Percentiles rank a stretch among this genome's conserved stretches.
Evolutionary conservation across 1,284 basidiomycete species (phyloP).

Genomic region (Dichomitus squalens): DNA sequence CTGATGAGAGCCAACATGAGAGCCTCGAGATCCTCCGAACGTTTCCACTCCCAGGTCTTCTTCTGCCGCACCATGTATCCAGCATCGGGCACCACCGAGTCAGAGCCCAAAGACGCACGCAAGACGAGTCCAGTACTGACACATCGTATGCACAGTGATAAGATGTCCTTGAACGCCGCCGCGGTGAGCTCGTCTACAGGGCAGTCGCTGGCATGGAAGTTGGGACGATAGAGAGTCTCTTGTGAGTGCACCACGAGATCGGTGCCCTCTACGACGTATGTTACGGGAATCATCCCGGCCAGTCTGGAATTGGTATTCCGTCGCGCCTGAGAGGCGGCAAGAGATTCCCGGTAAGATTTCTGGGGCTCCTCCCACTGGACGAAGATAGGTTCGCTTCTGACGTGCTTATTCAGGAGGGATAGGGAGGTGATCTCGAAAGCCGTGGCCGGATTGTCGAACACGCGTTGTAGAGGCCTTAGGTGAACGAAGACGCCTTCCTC

Average conservation of each 20-base stretch:
- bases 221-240: not conserved
- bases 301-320: not conserved
- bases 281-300: not conserved
- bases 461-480: not conserved
- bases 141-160: not conserved
- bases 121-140: not conserved
- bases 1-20: not conserved
- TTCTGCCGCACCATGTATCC: not conserved
- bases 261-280: not conserved
- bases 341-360: not conserved
- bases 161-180: not conserved
- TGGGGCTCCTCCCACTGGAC: not conserved
- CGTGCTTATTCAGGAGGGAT: not conserved
- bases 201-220: not conserved
- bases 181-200: not conserved
- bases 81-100: not conserved
- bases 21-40: no score
- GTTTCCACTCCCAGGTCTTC: not conserved
- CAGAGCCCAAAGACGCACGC: not conserved
- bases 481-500: not conserved
- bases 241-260: not conserved
- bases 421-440: not conserved
- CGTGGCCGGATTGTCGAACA: not conserved
- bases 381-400: not conserved
- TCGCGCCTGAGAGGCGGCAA: not conserved